These are phyloP conservation scores for Beauveria australis DNA, from an alignment of 2,329 filamentous ascomycete species.

Conservation along the genomic window DNA sequence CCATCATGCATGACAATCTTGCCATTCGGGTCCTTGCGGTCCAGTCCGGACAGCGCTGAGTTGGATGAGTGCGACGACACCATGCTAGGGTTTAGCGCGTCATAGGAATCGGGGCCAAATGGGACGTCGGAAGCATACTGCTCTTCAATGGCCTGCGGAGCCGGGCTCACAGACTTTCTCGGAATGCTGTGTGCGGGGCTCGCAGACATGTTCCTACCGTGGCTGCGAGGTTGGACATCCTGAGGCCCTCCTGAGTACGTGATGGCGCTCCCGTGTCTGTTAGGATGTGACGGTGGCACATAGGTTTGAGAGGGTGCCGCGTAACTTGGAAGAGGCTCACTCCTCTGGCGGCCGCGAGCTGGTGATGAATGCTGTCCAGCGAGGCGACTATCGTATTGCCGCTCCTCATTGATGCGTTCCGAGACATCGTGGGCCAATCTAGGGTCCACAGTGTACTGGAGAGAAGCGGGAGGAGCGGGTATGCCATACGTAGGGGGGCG, in stretches of 20 bases:
- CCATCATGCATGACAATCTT: constrained; percentile 72
- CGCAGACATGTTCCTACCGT: constrained; percentile 34
- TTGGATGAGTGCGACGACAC: constrained; percentile 27
- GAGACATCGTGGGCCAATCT: constrained; percentile 47
- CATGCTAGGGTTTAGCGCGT: constrained; percentile 57
- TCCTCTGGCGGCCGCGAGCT: constrained; percentile 32
- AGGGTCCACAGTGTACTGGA: constrained; percentile 55
- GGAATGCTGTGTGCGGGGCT: constrained; percentile 45
- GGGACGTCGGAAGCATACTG: constrained; percentile 54
- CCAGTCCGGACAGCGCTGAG: constrained; percentile 18
- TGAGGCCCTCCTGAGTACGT: constrained; percentile 28
- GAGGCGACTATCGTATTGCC: constrained; percentile 38
- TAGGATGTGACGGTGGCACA: constrained; percentile 35
- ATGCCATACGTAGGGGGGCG: constrained; percentile 31
- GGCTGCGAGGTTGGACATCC: constrained; percentile 19
- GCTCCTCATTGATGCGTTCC: constrained; percentile 49
- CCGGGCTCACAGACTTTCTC: constrained; percentile 69
- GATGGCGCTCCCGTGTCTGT: constrained; percentile 30
- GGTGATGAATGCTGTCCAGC: constrained; percentile 31
- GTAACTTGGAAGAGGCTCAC: constrained; percentile 22
- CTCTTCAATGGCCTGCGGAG: constrained; percentile 42
- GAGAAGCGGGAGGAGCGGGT: constrained; percentile 44
- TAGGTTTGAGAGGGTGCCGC: constrained; percentile 24
- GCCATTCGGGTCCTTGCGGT: constrained; percentile 47
- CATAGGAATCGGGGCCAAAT: constrained; percentile 69